These are phyloP conservation scores for Salix brachista DNA, from an alignment of 345 rosid species.

Conservation along the genomic window DNA sequence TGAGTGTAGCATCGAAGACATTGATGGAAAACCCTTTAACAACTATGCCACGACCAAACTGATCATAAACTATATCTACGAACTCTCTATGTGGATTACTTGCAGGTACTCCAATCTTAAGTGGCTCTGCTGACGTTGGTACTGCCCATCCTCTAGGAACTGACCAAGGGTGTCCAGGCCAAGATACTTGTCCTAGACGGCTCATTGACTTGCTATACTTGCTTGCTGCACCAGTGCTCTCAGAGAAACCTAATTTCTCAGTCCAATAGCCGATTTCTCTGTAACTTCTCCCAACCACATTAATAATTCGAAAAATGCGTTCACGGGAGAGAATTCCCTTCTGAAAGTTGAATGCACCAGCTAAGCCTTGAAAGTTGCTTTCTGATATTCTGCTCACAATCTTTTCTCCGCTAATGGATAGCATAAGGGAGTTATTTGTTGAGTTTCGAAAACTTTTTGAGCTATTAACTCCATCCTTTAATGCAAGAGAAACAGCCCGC, in stretches of 20 bases:
- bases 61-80: conserved; percentile 3
- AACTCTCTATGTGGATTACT: conserved; percentile 13
- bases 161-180: conserved; percentile 21
- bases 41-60: neutral
- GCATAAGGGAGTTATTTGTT: too few relatives aligned
- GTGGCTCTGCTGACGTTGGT: neutral
- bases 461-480: too few relatives aligned
- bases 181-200: conserved; percentile 17
- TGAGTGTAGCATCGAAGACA: neutral
- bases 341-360: conserved; percentile 8
- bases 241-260: conserved; percentile 21
- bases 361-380: conserved; percentile 22
- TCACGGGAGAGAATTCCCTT: neutral
- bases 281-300: conserved; percentile 19
- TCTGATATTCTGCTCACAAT: neutral
- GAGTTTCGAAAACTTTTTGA: too few relatives aligned
- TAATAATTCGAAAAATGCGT: conserved; percentile 5
- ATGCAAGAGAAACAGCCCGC: too few relatives aligned
- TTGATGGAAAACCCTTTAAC: neutral
- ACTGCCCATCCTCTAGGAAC: conserved; percentile 22
- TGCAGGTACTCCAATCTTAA: conserved; percentile 21
- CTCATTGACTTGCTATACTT: conserved; percentile 13
- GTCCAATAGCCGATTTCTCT: conserved; percentile 24
- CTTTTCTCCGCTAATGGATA: neutral
- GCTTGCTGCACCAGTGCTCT: neutral